These are phyloP conservation scores for Carallia pectinifolia DNA, from an alignment of 345 rosid species.

Conservation along the genomic window DNA sequence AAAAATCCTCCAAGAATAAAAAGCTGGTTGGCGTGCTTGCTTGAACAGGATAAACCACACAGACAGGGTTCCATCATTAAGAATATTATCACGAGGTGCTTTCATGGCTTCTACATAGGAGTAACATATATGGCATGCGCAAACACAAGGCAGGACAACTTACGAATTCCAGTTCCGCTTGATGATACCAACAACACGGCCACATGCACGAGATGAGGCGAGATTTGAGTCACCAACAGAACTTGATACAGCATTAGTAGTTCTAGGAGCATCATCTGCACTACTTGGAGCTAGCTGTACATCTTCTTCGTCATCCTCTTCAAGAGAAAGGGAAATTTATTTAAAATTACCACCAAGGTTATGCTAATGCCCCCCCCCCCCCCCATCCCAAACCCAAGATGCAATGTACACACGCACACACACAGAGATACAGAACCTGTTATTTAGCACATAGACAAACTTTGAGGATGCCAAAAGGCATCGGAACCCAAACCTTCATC, in stretches of 20 bases:
- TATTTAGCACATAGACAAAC: no score
- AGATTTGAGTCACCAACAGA: conserved; percentile 38
- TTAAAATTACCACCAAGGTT: conserved; percentile 7
- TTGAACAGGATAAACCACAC: background rate
- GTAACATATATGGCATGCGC: background rate
- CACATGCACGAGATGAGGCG: conserved; percentile 62
- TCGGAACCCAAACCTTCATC: conserved; percentile 64
- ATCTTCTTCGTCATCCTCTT: conserved; percentile 80
- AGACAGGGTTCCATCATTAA: background rate
- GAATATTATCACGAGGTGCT: background rate
- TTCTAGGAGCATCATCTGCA: conserved; percentile 96
- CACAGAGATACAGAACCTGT: no score
- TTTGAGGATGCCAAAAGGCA: background rate
- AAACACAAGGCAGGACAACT: conserved; percentile 31
- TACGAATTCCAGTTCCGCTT: conserved; percentile 98
- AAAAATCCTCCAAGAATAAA: no score
- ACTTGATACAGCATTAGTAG: conserved; percentile 43
- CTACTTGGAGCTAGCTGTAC: conserved; percentile 83
- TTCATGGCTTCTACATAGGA: background rate
- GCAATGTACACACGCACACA: no score
- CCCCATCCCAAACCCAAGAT: no score
- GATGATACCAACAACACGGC: conserved; percentile 84
- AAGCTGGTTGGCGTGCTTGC: background rate
- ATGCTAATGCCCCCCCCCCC: no score
- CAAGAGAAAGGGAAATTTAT: conserved; percentile 19